Base-by-base conservation (phyloP, 1,284 basidiomycete species). In the Papiliotrema fonsecae region DNA sequence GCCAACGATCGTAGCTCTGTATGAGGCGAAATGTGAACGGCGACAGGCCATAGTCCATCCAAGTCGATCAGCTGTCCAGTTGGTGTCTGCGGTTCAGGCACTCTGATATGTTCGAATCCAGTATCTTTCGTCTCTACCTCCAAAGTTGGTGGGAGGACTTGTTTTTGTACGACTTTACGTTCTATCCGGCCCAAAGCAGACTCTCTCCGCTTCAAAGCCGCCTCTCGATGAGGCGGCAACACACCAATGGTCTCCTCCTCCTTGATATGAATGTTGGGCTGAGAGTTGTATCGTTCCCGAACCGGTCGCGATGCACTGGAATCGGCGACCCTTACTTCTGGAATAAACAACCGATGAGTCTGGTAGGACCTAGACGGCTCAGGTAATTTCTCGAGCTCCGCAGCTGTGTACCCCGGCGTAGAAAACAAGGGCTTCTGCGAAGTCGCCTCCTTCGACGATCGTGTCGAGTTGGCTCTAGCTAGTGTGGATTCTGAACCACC, bases 171-270 rank as follows among this genome's bases (percentile, higher is more conserved):
- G 11, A 24, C 32, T 22, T 16, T 16, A 5, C 11, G 28, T 22
- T 44, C 19, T 24, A 44, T 44, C 4, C 42, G 19, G 14, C 32
- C 30, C 28, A 44, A 22, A 26, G 16, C 41, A 35, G 26, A 38
- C 13, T 67, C 61, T n/a, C 65, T 52, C 21, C 65, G 47, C 24
- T 50, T 59, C 2, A 68, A 40, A 1, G 65, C 65, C 10, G 65
- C 65, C 47, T 68, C 64, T 6, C 62, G 47, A 35, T 57, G 57
- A 1, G 65, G 65, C 2, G 57, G 62, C 14, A 67, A 38, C 3
- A 26, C 43, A 26, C 36, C 45, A 16, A 10, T 38, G 13, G 45
- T 19, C 26, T 31, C 42, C 5, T 42, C 35, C 5, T 40, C 31
- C 9, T 14, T 19, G 32, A 36, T 21, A 18, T 31, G 39, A 14